A percentile compares a stretch with the other conserved stretches of the same genome.
Evolutionary conservation across 768 basidiomycete genomes (phyloP).

Genomic region (Boletus reticulatus): DNA sequence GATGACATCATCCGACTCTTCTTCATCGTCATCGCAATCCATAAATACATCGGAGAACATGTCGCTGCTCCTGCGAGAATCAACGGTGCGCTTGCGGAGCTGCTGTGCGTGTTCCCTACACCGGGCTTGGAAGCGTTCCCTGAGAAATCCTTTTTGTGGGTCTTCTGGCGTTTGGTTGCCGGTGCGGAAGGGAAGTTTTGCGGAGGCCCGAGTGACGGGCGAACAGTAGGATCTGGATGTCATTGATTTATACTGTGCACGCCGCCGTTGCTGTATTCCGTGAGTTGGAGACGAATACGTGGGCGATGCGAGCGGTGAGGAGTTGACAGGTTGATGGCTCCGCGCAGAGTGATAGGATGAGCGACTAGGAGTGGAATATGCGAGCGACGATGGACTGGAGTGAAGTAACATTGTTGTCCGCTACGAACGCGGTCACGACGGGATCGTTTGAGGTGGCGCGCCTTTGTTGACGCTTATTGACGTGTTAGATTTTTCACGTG

Average conservation of each 20-base stretch:
- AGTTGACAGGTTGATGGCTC: conserved; percentile 38
- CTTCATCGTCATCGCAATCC: conserved; percentile 54
- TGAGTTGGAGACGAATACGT: conserved; percentile 44
- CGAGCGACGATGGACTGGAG: conserved; percentile 27
- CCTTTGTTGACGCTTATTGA: conserved; percentile 25
- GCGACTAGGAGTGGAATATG: conserved; percentile 39
- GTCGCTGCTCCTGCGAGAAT: conserved; percentile 44
- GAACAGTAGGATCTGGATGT: conserved; percentile 24
- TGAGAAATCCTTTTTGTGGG: conserved; percentile 52
- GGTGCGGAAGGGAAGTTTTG: conserved; percentile 15
- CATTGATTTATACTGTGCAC: conserved; percentile 52
- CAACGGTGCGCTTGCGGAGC: conserved; percentile 49
- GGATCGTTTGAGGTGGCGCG: conserved; percentile 15
- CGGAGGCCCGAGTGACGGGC: conserved; percentile 6
- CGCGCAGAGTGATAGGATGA: conserved; percentile 29
- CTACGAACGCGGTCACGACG: background rate
- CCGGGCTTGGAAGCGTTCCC: conserved; percentile 58
- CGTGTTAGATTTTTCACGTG: conserved; percentile 20
- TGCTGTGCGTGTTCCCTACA: conserved; percentile 61
- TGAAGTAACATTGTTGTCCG: conserved; percentile 16
- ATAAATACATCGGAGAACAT: conserved; percentile 43
- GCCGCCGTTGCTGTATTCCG: conserved; percentile 47
- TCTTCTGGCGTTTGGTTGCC: conserved; percentile 34
- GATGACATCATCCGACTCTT: conserved; percentile 56
- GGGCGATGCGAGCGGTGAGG: conserved; percentile 54